Percentiles rank a stretch among this genome's conserved stretches.
These are phyloP conservation scores for Cavenderia fasciculata DNA, from an alignment of 78 protist species.

Conservation along the genomic window DNA sequence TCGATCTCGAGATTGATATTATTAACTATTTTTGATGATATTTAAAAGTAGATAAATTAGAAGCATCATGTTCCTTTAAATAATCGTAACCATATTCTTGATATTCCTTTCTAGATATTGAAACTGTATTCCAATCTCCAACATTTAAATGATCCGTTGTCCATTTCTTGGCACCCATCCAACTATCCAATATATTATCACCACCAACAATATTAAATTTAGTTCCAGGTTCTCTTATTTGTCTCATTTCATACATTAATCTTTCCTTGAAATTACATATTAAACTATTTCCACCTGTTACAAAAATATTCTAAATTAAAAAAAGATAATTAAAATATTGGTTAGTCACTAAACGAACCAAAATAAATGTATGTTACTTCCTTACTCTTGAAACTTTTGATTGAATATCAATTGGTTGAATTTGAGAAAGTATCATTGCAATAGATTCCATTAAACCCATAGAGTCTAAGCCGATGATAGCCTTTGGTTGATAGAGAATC, in stretches of 20 bases:
- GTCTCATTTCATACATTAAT: constrained; percentile 41
- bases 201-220: not conserved
- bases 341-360: not conserved
- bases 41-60: constrained; percentile 27
- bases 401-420: not conserved
- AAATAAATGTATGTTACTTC: not conserved
- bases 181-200: constrained; percentile 1
- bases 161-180: constrained; percentile 72
- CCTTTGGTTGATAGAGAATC: constrained; percentile 71
- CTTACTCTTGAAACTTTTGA: constrained; percentile 22
- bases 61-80: constrained; percentile 47
- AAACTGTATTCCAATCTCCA: constrained; percentile 5
- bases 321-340: not conserved
- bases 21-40: not conserved
- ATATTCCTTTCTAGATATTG: constrained; percentile 45
- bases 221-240: constrained; percentile 30
- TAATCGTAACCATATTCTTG: constrained; percentile 70
- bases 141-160: not conserved
- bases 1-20: not conserved
- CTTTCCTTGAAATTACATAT: constrained; percentile 1
- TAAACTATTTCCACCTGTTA: constrained; percentile 57
- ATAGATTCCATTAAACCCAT: constrained; percentile 71
- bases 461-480: constrained; percentile 50
- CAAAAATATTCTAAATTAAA: constrained; percentile 18
- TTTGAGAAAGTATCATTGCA: not conserved